These are phyloP conservation scores for Sugiyamaella smithiae DNA, from an alignment of 805 yeast genomes.

Conservation along the genomic window DNA sequence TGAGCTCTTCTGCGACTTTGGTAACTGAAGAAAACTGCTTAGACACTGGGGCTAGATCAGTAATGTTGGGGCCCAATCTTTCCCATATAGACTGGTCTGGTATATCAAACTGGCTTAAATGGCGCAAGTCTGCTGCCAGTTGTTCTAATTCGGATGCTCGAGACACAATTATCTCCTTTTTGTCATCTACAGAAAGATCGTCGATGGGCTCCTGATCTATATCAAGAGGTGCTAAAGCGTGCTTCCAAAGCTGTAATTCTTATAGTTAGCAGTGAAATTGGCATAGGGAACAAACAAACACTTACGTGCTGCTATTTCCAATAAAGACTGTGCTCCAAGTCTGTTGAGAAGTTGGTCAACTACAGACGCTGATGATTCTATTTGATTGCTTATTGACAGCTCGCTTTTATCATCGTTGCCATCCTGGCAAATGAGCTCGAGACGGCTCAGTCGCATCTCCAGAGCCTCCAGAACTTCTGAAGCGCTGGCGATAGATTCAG, in stretches of 20 bases:
- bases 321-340: no score
- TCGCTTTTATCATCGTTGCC: no score
- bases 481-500: neutral
- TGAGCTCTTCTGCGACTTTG: neutral
- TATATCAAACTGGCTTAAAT: neutral
- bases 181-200: neutral
- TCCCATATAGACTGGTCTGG: neutral
- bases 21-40: neutral
- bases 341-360: neutral
- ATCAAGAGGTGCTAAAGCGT: neutral
- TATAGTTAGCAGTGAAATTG: neutral
- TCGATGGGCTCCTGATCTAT: neutral
- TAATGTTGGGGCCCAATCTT: neutral
- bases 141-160: neutral
- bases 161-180: neutral
- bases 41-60: neutral
- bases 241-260: neutral
- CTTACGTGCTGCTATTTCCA: no score
- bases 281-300: neutral
- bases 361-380: no score
- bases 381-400: no score
- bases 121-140: neutral
- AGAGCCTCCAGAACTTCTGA: neutral
- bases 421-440: no score
- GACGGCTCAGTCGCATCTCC: neutral